These are phyloP conservation scores for Amauroascus verrucosus DNA, from an alignment of 2,329 filamentous ascomycete species.

Conservation along the genomic window DNA sequence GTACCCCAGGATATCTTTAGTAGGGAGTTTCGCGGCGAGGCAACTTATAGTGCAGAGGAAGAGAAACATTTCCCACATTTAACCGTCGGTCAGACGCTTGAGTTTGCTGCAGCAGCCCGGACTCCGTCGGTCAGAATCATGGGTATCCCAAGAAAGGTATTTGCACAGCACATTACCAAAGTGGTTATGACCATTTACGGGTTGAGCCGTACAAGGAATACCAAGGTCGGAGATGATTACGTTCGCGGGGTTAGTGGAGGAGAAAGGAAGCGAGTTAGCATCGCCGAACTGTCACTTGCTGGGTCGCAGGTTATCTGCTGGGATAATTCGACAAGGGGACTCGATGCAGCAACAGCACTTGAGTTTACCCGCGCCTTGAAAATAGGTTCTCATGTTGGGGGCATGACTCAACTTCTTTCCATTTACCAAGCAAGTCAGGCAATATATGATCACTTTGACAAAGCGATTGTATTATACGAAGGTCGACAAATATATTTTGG, in stretches of 20 bases:
- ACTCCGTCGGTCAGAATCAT: conserved; percentile 37
- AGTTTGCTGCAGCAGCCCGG: conserved; percentile 46
- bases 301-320: conserved; percentile 30
- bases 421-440: conserved; percentile 47
- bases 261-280: conserved; percentile 50
- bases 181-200: conserved; percentile 35
- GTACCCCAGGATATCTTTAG: conserved; percentile 61
- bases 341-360: conserved; percentile 49
- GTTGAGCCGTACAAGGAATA: conserved; percentile 35
- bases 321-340: conserved; percentile 43
- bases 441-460: conserved; percentile 58
- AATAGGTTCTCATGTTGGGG: conserved; percentile 41
- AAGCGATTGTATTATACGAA: conserved; percentile 63
- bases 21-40: conserved; percentile 40
- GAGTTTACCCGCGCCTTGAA: conserved; percentile 48
- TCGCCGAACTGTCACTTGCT: conserved; percentile 32
- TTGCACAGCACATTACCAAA: conserved; percentile 32
- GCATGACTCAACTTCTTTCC: conserved; percentile 45
- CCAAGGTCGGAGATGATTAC: conserved; percentile 47
- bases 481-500: conserved; percentile 71
- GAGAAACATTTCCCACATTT: conserved; percentile 47
- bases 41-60: conserved; percentile 33
- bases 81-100: conserved; percentile 47
- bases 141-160: conserved; percentile 36
- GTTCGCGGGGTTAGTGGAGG: conserved; percentile 53